Percentiles rank a stretch among this genome's conserved stretches.
These are phyloP conservation scores for Zopfia rhizophila DNA, from an alignment of 2,329 filamentous ascomycete species.

Conservation along the genomic window DNA sequence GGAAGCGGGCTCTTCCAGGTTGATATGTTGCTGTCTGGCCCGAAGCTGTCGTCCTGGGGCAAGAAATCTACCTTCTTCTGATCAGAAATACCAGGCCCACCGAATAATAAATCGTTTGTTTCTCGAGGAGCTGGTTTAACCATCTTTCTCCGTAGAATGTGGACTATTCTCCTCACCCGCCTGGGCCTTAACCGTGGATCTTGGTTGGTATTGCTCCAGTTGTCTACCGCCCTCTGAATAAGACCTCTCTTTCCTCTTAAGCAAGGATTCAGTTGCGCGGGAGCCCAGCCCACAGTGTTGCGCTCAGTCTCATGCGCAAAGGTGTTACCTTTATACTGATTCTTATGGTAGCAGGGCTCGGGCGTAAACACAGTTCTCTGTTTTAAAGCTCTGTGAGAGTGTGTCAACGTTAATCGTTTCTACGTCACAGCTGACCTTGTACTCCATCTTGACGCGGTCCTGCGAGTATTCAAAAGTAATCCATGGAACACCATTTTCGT, in stretches of 20 bases:
- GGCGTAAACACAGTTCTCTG: constrained; percentile 97
- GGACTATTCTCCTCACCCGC: constrained; percentile 92
- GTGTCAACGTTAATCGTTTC: constrained; percentile 94
- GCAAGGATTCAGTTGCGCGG: constrained; percentile 91
- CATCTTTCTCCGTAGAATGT: constrained; percentile 88
- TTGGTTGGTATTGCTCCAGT: constrained; percentile 99
- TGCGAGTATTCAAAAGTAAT: constrained; percentile 98
- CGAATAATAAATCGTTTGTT: constrained; percentile 74
- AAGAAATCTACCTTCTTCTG: too few species aligned
- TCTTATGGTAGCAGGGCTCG: constrained; percentile 94
- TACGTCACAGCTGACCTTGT: constrained; percentile 97
- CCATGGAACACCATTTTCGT: constrained; percentile 97
- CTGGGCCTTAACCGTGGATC: constrained; percentile 90
- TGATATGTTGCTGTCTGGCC: too few species aligned
- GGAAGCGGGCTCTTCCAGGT: too few species aligned
- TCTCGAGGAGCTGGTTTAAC: constrained; percentile 69
- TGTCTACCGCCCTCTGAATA: constrained; percentile 96
- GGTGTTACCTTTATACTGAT: constrained; percentile 95
- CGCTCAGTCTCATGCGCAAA: constrained; percentile 98
- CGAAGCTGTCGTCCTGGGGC: too few species aligned
- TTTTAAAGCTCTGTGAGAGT: constrained; percentile 89
- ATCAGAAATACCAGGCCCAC: constrained; percentile 68
- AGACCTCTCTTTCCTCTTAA: constrained; percentile 92
- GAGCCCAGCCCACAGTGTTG: constrained; percentile 98
- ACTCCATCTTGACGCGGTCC: constrained; percentile 98